Conservation (phyloP, 2,329 filamentous ascomycete species). For the Arthrinium phaeospermum region DNA sequence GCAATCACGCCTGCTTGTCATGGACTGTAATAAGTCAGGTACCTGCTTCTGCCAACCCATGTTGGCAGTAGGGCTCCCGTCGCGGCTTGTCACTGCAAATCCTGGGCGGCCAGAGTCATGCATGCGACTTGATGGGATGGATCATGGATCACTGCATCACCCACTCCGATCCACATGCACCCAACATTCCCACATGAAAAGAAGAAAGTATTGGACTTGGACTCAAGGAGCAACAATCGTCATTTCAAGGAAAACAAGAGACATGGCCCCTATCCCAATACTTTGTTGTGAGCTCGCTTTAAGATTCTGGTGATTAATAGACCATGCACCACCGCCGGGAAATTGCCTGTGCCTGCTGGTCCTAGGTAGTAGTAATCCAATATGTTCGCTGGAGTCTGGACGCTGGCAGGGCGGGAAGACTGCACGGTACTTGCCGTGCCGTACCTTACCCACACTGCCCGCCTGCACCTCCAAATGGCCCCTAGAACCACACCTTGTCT, state of each 20-base stretch:
- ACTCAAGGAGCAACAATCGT: neutral
- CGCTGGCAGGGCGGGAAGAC: neutral
- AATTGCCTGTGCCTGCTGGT: neutral
- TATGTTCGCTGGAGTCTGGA: neutral
- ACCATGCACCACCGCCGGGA: neutral
- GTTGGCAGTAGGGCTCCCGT: neutral
- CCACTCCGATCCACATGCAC: slow-evolving; percentile 10
- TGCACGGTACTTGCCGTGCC: neutral
- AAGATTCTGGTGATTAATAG: neutral
- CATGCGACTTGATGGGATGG: slow-evolving; percentile 8
- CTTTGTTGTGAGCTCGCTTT: neutral
- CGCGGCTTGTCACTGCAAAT: slow-evolving; percentile 6
- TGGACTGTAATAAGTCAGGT: neutral
- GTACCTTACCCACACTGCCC: neutral
- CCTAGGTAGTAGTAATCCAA: neutral
- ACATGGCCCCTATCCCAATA: neutral
- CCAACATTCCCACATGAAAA: neutral
- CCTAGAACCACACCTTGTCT: neutral
- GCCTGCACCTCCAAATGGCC: neutral
- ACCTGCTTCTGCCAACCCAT: neutral
- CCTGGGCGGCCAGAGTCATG: neutral
- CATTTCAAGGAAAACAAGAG: neutral
- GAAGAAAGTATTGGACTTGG: neutral
- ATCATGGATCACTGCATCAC: slow-evolving; percentile 10
- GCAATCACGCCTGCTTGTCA: neutral